Evolutionary conservation across 2,329 filamentous ascomycete species (phyloP).

Genomic region (Teratosphaeria destructans): DNA sequence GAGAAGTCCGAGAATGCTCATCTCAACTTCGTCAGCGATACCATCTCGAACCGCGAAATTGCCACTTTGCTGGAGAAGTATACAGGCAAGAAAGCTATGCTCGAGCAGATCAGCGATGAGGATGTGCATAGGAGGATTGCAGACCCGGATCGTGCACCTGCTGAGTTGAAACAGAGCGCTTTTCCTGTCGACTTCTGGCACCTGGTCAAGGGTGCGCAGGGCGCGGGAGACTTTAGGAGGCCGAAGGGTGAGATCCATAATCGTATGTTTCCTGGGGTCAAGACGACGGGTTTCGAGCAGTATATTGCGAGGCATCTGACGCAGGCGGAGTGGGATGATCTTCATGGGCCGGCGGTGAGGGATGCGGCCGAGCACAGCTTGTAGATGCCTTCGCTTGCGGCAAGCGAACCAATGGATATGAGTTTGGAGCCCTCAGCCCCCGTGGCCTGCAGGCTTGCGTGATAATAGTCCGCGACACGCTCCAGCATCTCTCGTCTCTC

Average conservation of each 20-base stretch:
- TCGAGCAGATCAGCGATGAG: neutral
- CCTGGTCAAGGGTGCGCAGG: neutral
- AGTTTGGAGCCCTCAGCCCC: no score
- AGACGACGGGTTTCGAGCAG: neutral
- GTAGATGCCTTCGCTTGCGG: neutral
- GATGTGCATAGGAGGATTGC: neutral
- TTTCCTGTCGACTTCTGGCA: neutral
- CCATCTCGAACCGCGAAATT: neutral
- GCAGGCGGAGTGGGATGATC: neutral
- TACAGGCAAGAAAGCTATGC: neutral
- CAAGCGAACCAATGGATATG: no score
- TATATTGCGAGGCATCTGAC: neutral
- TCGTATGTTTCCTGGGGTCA: neutral
- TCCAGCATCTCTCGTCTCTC: no score
- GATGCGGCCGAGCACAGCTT: neutral
- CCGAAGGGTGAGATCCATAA: neutral
- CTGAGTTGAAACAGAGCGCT: neutral
- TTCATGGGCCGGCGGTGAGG: neutral
- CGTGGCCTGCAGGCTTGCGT: no score
- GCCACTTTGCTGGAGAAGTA: constrained; percentile 1
- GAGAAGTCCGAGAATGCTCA: neutral
- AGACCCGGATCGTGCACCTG: neutral
- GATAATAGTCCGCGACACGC: no score
- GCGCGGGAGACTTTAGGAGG: neutral
- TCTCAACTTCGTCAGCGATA: constrained; percentile 1